Conservation (phyloP, 768 basidiomycete species). For the Naganishia friedmannii region DNA sequence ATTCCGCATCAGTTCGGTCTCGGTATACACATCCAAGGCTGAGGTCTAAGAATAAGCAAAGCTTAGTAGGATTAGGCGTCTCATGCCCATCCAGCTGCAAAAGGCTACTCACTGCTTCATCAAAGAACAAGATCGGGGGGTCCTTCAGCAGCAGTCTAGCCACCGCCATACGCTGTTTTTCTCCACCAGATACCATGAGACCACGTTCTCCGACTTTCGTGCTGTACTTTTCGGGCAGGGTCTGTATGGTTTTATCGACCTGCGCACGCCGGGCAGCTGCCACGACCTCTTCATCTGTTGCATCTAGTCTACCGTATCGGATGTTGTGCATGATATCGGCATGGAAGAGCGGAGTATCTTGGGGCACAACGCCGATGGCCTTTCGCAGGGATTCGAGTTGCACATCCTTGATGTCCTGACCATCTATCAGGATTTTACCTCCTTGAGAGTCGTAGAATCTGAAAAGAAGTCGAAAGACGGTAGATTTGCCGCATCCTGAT, state of each 20-base stretch:
- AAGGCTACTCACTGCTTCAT: slow-evolving; percentile 77
- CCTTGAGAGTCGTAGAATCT: slow-evolving; percentile 83
- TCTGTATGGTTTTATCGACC: slow-evolving; percentile 73
- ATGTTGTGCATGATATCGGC: slow-evolving; percentile 93
- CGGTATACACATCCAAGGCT: slow-evolving; percentile 90
- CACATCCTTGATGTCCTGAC: slow-evolving; percentile 74
- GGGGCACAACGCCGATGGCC: slow-evolving; percentile 88
- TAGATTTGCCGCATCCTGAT: slow-evolving; percentile 95
- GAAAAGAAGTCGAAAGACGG: slow-evolving; percentile 87
- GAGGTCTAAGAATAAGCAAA: slow-evolving; percentile 65
- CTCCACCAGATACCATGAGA: slow-evolving; percentile 96
- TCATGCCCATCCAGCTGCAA: neutral
- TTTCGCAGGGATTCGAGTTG: slow-evolving; percentile 69
- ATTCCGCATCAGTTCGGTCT: slow-evolving; percentile 90
- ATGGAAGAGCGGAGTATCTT: slow-evolving; percentile 97
- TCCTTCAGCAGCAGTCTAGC: slow-evolving; percentile 89
- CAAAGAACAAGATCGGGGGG: slow-evolving; percentile 93
- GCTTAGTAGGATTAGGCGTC: neutral
- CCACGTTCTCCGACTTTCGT: slow-evolving; percentile 96
- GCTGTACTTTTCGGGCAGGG: slow-evolving; percentile 77
- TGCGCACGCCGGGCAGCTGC: slow-evolving; percentile 81
- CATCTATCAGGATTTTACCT: slow-evolving; percentile 77
- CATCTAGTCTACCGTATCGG: slow-evolving; percentile 81
- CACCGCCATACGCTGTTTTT: slow-evolving; percentile 94
- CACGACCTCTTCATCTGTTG: slow-evolving; percentile 82